These are phyloP conservation scores for Neurospora tetraspora DNA, from an alignment of 495 filamentous ascomycete species.

Conservation along the genomic window DNA sequence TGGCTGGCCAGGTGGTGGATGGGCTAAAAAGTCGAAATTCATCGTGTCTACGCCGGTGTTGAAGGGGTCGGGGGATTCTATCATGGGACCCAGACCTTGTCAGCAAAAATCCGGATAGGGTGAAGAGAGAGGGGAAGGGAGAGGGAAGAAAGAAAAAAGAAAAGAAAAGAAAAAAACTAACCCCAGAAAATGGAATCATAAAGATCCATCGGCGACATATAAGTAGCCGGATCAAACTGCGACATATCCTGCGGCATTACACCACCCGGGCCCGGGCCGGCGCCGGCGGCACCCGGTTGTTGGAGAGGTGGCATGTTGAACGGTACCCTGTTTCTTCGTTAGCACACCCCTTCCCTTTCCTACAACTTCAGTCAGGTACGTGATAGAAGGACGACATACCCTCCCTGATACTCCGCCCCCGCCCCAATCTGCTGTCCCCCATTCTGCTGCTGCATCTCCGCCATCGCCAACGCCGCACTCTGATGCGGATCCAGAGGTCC, in stretches of 20 bases:
- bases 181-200: constrained; percentile 52
- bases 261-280: not conserved
- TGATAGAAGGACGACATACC: no score
- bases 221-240: constrained; percentile 31
- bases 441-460: constrained; percentile 43
- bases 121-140: not conserved
- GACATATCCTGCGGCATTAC: constrained; percentile 24
- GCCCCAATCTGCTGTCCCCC: constrained; percentile 20
- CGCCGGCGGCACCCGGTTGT: not conserved
- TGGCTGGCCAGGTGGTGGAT: constrained; percentile 38
- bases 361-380: no score
- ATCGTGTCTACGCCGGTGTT: constrained; percentile 36
- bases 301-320: constrained; percentile 4
- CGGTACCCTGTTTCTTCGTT: constrained; percentile 4
- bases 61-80: constrained; percentile 41
- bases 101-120: not conserved
- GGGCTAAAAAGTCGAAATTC: constrained; percentile 43
- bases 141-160: not conserved
- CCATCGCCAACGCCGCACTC: constrained; percentile 45
- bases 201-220: constrained; percentile 47
- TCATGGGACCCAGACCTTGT: not conserved
- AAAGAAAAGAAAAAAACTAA: constrained; percentile 17
- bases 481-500: constrained; percentile 38
- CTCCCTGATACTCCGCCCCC: not conserved
- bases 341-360: no score